A percentile compares a stretch with the other conserved stretches of the same genome.
Evolutionary conservation across 108 stramenopile genomes (phyloP).

Genomic region (Mediolabrus comicus): DNA sequence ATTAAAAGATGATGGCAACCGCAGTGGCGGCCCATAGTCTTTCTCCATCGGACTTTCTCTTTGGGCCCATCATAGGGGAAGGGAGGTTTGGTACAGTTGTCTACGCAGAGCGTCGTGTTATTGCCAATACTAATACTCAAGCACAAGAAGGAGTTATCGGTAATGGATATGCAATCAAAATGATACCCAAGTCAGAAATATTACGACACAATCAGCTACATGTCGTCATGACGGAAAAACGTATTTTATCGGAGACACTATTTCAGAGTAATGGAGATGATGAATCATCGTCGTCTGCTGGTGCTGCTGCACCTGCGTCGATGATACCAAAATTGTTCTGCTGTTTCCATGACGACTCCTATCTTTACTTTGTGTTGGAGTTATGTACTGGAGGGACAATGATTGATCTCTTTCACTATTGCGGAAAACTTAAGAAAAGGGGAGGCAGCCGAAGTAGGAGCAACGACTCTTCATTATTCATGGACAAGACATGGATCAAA

Average conservation of each 20-base stretch:
- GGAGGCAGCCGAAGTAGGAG: too few species aligned
- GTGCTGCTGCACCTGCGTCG: background rate
- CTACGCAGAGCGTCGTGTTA: conserved; percentile 31
- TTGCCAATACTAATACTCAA: background rate
- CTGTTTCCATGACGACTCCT: conserved; percentile 35
- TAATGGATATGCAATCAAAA: conserved; percentile 33
- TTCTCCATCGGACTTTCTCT: conserved; percentile 27
- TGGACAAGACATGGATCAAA: conserved; percentile 25
- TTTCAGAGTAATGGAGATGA: background rate
- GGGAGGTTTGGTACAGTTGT: conserved; percentile 43
- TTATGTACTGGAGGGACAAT: conserved; percentile 43
- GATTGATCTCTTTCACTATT: conserved; percentile 7
- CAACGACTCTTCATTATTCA: conserved; percentile 1
- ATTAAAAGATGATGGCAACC: background rate
- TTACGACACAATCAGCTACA: conserved; percentile 23
- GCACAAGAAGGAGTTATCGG: background rate
- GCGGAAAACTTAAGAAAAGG: background rate
- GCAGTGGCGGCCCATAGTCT: background rate
- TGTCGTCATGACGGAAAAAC: conserved; percentile 24
- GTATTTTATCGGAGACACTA: conserved; percentile 17
- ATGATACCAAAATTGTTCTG: conserved; percentile 20
- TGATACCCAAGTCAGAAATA: conserved; percentile 29
- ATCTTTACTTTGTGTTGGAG: conserved; percentile 43
- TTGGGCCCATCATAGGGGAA: conserved; percentile 42
- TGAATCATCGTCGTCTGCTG: background rate